phyloP scores from a whole-genome alignment of 202 grass and related monocot species.

The Schoenoplectus tabernaemontani region DNA sequence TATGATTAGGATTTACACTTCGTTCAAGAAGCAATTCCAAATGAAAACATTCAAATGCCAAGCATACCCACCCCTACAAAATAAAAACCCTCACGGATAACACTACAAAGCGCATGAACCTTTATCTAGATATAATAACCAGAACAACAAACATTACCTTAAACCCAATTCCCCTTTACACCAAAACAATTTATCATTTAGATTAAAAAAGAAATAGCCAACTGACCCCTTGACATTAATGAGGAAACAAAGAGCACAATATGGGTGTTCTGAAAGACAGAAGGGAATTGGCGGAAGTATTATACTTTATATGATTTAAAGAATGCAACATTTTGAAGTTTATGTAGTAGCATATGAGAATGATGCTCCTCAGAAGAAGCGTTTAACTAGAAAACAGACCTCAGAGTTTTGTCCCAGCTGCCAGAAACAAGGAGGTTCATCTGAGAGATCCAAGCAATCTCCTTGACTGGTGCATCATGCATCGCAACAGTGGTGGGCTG shows the following conservation, averaged over 20 bases:
- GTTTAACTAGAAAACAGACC: neutral
- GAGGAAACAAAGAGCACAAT: neutral
- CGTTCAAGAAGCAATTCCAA: neutral
- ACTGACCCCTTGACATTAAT: neutral
- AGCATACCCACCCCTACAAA: neutral
- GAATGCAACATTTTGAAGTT: neutral
- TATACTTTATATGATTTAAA: neutral
- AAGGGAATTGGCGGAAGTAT: neutral
- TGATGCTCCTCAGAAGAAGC: neutral
- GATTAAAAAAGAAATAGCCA: neutral
- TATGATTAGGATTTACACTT: neutral
- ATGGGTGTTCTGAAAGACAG: neutral
- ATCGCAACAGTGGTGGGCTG: conserved; percentile 68
- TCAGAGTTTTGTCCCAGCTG: conserved; percentile 43
- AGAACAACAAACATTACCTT: neutral
- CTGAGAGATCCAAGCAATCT: conserved; percentile 75
- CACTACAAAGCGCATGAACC: neutral
- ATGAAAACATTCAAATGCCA: neutral
- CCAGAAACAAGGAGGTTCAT: conserved; percentile 95
- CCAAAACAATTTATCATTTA: neutral
- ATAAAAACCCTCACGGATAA: neutral
- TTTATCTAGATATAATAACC: neutral
- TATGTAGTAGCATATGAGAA: too few species aligned
- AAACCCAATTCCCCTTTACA: neutral
- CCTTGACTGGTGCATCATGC: conserved; percentile 86